Evolutionary conservation across 139 green algal genomes (phyloP), one percentile per base, ranked within the genome.

Genomic region (Pedinophyceae sp.): DNA sequence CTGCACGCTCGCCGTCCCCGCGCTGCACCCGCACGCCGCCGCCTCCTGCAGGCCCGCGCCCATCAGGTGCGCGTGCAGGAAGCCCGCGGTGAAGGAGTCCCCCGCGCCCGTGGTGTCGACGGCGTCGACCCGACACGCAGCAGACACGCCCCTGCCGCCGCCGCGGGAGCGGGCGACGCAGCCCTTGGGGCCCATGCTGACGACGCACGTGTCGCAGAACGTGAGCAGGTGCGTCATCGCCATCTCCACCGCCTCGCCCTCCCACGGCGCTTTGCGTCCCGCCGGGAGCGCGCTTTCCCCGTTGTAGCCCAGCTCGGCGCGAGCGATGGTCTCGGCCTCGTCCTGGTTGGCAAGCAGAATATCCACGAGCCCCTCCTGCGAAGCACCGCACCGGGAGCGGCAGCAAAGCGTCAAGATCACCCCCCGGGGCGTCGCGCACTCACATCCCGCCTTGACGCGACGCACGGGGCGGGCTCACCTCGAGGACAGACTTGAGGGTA

Each of bases 301-400:
- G 10, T 43, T 13, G 10, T 13, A 7, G 7, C 10, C 13, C 34
- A 43, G 10, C 34, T 43, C 34, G 34, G 10, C 34, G 34, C 34
- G 10, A 43, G 34, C 10, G 10, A 43, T 13, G 34, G 34, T 43
- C 34, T 13, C 34, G 34, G 79, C 79, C 62, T 94, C 84, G 47
- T 87, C 70, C 64, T 88, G 71, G 53, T 94, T 94, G 51, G 73
- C 79, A 57, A 94, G 89, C 29, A 94, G 50, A 18, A 88, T 23
- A 57, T 94, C 80, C 23, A 94, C 54, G 48, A 83, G 50, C 19
- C 70, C 69, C 18, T 69, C 63, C n/a, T 69, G n/a, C n/a, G n/a
- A n/a, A n/a, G n/a, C n/a, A n/a, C n/a, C n/a, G n/a, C n/a, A n/a
- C 19, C 43, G 84, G 60, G 20, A 83, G 24, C 45, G 74, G 66